phyloP scores from a whole-genome alignment of 2,329 filamentous ascomycete species.

The Penicillium sp. region DNA sequence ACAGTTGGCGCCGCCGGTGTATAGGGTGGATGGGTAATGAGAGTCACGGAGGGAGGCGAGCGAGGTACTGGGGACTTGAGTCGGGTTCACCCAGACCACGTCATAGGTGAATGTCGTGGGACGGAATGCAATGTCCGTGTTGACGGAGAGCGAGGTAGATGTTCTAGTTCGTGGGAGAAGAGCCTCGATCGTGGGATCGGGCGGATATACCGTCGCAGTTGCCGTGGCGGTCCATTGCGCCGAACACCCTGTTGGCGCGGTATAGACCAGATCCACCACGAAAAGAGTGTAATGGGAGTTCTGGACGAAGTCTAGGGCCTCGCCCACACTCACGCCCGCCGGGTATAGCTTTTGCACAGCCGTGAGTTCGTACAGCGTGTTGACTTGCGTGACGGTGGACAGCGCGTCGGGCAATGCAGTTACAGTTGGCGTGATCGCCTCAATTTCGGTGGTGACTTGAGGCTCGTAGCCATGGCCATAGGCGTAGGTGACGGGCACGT shows the following conservation, averaged over 20 bases:
- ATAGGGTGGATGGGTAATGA: conserved; percentile 19
- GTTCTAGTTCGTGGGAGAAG: conserved; percentile 27
- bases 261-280: conserved; percentile 32
- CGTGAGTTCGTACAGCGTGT: conserved; percentile 25
- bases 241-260: conserved; percentile 33
- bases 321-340: conserved; percentile 27
- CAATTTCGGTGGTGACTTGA: conserved; percentile 17
- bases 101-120: conserved; percentile 31
- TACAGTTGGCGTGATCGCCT: conserved; percentile 28
- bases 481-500: conserved; percentile 12
- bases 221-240: conserved; percentile 33
- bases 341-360: conserved; percentile 34
- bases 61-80: conserved; percentile 30
- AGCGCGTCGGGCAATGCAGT: conserved; percentile 28
- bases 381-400: conserved; percentile 29
- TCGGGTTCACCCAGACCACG: conserved; percentile 32
- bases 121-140: conserved; percentile 23
- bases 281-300: conserved; percentile 25
- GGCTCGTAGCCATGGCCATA: conserved; percentile 8
- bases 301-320: neutral
- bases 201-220: conserved; percentile 22
- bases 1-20: conserved; percentile 19
- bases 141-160: conserved; percentile 27
- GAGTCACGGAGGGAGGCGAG: conserved; percentile 26
- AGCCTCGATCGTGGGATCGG: conserved; percentile 11